A percentile compares a stretch with the other conserved stretches of the same genome.
Conservation (phyloP, 2,329 filamentous ascomycete species). For the Cladosporium sphaerospermum region DNA sequence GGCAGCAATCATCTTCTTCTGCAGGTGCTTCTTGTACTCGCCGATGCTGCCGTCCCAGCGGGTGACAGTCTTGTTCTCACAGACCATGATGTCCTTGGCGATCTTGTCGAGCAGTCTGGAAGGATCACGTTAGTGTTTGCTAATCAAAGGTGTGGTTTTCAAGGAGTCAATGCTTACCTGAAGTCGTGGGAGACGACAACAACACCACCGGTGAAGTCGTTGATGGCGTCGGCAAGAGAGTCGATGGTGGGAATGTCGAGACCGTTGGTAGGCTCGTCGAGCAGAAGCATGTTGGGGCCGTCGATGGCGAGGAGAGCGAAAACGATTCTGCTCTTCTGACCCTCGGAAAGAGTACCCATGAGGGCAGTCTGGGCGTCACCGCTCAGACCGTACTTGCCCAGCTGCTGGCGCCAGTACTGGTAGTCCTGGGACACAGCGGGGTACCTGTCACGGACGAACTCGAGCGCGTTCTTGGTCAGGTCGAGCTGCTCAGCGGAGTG, state of each 20-base stretch:
- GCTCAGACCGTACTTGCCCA: constrained; percentile 86
- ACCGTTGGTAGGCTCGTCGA: constrained; percentile 99
- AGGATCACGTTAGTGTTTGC: constrained; percentile 28
- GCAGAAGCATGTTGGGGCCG: constrained; percentile 90
- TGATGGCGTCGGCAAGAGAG: constrained; percentile 94
- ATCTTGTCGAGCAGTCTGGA: constrained; percentile 93
- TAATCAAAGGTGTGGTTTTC: constrained; percentile 2
- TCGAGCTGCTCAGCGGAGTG: constrained; percentile 98
- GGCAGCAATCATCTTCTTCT: constrained; percentile 94
- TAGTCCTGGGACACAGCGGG: constrained; percentile 84
- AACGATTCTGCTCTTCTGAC: constrained; percentile 96
- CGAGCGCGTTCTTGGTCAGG: constrained; percentile 92
- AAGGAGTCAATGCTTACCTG: constrained; percentile 53
- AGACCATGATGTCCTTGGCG: constrained; percentile 98
- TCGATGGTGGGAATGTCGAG: constrained; percentile 98
- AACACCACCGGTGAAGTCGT: constrained; percentile 91
- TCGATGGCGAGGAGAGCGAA: constrained; percentile 96
- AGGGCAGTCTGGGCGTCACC: constrained; percentile 93
- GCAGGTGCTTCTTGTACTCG: constrained; percentile 95
- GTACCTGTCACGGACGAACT: constrained; percentile 98
- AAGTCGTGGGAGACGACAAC: constrained; percentile 99
- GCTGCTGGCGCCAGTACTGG: constrained; percentile 98
- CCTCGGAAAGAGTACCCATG: constrained; percentile 96
- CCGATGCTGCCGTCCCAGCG: constrained; percentile 84
- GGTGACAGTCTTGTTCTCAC: constrained; percentile 92